Evolutionary conservation across 2,329 filamentous ascomycete genomes (phyloP), one percentile per base, ranked within the genome.

Genomic region (Elsinoe batatas): DNA sequence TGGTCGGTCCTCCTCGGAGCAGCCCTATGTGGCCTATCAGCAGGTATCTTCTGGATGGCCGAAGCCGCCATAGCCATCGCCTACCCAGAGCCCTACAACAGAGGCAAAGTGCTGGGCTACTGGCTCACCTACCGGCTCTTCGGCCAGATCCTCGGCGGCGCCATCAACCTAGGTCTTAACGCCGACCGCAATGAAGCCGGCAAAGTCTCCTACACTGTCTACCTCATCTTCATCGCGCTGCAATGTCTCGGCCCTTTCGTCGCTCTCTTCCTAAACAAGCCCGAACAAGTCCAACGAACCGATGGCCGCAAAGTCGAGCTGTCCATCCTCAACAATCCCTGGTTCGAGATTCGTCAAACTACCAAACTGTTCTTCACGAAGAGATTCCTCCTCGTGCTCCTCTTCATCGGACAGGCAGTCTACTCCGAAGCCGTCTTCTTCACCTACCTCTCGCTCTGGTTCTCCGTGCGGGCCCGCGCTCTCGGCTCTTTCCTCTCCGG

Each of bases 31-130:
- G 85, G 85, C 15, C 75, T 87, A 32, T 83, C 81, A 0, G 85
- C 85, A 0, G 85, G 85, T 0, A 74, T 88, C 0, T 88, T 88
- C 68, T 89, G 85, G 85, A 83, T 83, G 74, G 80, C 84, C 0
- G 85, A 89, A 68, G 83, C 83, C 0, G 84, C 85, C 0, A 86
- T 89, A 56, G 84, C 84, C 0, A 79, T 88, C 17, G 76, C 81
- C 0, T 89, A 89, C 60, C 84, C 85, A 0, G 85, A 88, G 62
- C 83, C 84, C 0, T 81, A 79, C 64, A 85, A 85, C 47, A 77
- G 79, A 54, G 83, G 82, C 0, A 77, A 77, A 13, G 80, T 82
- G 15, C 71, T 88, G 0, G 85, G 83, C 0, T 82, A 84, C 63
- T 89, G 85, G 85, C 73, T 88, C 3, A 77, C 73, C 4, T 81